Base-by-base conservation (phyloP, 2,329 filamentous ascomycete species). In the Penicillium sp. region DNA sequence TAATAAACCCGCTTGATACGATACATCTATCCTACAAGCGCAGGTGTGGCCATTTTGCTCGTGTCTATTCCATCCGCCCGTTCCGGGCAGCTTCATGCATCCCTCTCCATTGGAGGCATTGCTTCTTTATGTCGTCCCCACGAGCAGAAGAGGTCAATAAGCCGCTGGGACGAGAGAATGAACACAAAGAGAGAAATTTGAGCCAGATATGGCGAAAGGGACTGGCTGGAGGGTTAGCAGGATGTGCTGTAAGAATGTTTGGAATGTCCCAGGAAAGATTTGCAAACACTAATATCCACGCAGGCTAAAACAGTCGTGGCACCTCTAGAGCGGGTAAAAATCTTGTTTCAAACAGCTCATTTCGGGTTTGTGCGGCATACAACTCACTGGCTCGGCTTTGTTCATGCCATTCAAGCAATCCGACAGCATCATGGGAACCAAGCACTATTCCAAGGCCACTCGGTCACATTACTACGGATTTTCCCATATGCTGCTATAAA, bases 401-500 rank as follows among this genome's bases (percentile, higher is more conserved):
- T 85, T 19, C 83, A 83, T 19, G 93, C 95, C 27, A 89, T 98
- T 75, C 84, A 85, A 65, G 90, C 92, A 67, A 98, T 99, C 62
- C 91, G 95, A 67, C 78, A 75, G 23, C 80, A 85, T 46, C 90
- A 96, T 61, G 95, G 95, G 35, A 63, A 84, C 2, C 73, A 81
- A 11, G 95, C 95, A 1, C 82, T 99, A 7, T 99, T 92, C 78
- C 89, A 95, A 52, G 95, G 95, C 7, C 95, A 99, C 74, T 97
- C 92, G 4, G 95, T 93, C 3, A 99, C 95, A 0, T 81, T 99
- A 3, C 82, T 98, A 52, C 88, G 95, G 62, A 96, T 99, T 62
- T 99, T 98, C 68, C 95, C 95, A 6, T 99, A 99, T 74, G 95
- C 93, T 16, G 93, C 91, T 46, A 96, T 98, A 77, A 99, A 99